Evolutionary conservation across 1,284 basidiomycete species (phyloP).

Genomic region (Fomes fomentarius): DNA sequence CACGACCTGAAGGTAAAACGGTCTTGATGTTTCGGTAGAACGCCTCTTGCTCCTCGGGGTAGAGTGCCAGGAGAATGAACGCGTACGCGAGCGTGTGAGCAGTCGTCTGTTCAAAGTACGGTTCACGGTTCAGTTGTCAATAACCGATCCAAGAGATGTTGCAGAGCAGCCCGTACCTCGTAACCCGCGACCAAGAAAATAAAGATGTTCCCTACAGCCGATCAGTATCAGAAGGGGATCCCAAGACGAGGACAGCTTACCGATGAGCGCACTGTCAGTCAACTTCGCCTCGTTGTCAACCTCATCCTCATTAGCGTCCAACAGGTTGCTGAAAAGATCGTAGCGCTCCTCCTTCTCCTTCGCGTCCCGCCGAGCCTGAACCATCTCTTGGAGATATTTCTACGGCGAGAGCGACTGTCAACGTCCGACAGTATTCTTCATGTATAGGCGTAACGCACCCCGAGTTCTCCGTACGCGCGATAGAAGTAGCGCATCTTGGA

Average conservation of each 20-base stretch:
- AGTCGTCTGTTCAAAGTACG: slow-evolving; percentile 52
- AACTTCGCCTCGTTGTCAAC: slow-evolving; percentile 38
- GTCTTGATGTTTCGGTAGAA: slow-evolving; percentile 47
- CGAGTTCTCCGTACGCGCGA: slow-evolving; percentile 51
- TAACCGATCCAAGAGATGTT: too few species aligned
- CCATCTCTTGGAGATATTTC: slow-evolving; percentile 62
- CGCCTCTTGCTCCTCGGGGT: slow-evolving; percentile 65
- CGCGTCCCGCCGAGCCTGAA: slow-evolving; percentile 42
- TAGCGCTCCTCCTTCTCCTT: slow-evolving; percentile 45
- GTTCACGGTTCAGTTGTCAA: too few species aligned
- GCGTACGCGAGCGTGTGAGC: slow-evolving; percentile 61
- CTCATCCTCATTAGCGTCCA: slow-evolving; percentile 49
- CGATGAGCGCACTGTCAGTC: slow-evolving; percentile 52
- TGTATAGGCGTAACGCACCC: slow-evolving; percentile 39
- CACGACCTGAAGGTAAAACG: slow-evolving; percentile 3
- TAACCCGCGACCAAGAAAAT: slow-evolving; percentile 55
- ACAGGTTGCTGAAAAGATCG: slow-evolving; percentile 58
- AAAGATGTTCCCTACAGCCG: slow-evolving; percentile 49
- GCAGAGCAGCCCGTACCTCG: slow-evolving; percentile 54
- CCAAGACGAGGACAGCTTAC: slow-evolving; percentile 31
- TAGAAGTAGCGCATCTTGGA: slow-evolving; percentile 39
- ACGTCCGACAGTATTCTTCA: too few species aligned
- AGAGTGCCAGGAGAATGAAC: slow-evolving; percentile 53
- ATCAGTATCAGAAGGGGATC: neutral
- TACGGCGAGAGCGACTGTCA: too few species aligned